These are phyloP conservation scores for Camelina neglecta DNA, from an alignment of 345 rosid species.

Conservation along the genomic window DNA sequence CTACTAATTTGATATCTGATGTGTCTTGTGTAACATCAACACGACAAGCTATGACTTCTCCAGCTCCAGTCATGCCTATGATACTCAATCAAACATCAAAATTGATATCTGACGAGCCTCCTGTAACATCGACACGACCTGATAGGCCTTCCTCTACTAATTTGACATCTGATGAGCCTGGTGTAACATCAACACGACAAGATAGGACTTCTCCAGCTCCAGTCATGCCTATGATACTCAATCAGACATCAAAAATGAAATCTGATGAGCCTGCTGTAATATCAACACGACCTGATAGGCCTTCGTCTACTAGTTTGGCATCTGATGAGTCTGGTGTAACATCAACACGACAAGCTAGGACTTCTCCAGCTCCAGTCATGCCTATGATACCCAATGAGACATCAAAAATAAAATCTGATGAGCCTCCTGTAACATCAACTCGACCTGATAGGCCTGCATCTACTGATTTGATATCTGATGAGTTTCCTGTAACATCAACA, in stretches of 20 bases:
- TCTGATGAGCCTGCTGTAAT: conserved; percentile 27
- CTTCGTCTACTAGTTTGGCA: conserved; percentile 27
- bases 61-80: conserved; percentile 27
- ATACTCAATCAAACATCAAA: conserved; percentile 34
- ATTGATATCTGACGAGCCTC: conserved; percentile 28
- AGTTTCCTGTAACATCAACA: conserved; percentile 31
- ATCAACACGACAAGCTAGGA: conserved; percentile 27
- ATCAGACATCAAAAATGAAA: conserved; percentile 33
- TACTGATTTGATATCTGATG: conserved; percentile 30
- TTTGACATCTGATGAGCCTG: conserved; percentile 32
- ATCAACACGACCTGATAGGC: conserved; percentile 32
- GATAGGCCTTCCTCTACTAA: conserved; percentile 28
- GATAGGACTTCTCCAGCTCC: conserved; percentile 23
- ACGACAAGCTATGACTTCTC: conserved; percentile 30
- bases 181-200: conserved; percentile 27
- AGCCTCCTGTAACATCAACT: conserved; percentile 31
- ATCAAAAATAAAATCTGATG: conserved; percentile 28
- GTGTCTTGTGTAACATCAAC: conserved; percentile 27
- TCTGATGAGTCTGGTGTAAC: conserved; percentile 31
- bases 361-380: conserved; percentile 30
- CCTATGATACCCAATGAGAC: conserved; percentile 36
- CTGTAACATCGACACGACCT: conserved; percentile 30
- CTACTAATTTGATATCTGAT: conserved; percentile 27
- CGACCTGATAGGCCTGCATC: conserved; percentile 28
- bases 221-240: conserved; percentile 28